A percentile compares a stretch with the other conserved stretches of the same genome.
Conservation (phyloP, 1,284 basidiomycete genomes). For the Gymnopus androsaceus region DNA sequence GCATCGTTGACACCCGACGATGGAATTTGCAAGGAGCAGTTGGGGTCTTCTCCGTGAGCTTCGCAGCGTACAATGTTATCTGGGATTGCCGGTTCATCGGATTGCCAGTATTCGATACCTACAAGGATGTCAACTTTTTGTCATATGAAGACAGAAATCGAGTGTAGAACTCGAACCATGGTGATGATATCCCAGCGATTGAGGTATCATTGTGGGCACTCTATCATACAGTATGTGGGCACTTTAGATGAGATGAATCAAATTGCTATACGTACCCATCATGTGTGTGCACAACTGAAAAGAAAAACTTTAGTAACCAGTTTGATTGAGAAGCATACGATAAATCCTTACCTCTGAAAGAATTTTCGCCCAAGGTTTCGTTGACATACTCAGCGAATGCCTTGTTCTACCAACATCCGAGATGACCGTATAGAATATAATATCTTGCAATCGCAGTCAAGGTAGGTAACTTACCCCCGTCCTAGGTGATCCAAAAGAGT, state of each 20-base stretch:
- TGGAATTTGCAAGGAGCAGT: constrained; percentile 30
- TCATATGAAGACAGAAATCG: background rate
- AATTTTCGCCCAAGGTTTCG: constrained; percentile 3
- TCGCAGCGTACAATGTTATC: constrained; percentile 26
- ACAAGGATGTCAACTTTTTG: background rate
- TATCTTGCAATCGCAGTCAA: background rate
- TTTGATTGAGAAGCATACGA: background rate
- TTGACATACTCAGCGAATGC: constrained; percentile 22
- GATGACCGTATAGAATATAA: background rate
- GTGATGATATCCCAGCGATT: constrained; percentile 38
- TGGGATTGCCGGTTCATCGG: constrained; percentile 24
- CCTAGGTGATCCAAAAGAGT: constrained; percentile 17
- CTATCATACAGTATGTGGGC: constrained; percentile 15
- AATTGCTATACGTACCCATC: constrained; percentile 37
- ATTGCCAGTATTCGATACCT: constrained; percentile 35
- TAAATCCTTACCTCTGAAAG: constrained; percentile 32
- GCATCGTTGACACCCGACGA: constrained; percentile 28
- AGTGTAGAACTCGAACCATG: constrained; percentile 29
- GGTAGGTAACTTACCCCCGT: constrained; percentile 19
- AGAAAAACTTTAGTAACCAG: background rate
- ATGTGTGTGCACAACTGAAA: constrained; percentile 44
- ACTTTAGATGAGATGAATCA: too few species aligned
- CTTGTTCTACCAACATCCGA: constrained; percentile 6
- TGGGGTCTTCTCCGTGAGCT: constrained; percentile 30
- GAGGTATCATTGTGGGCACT: constrained; percentile 32